These are phyloP conservation scores for Pulicaria dysenterica DNA, from an alignment of 129 eudicot genomes.

Conservation along the genomic window DNA sequence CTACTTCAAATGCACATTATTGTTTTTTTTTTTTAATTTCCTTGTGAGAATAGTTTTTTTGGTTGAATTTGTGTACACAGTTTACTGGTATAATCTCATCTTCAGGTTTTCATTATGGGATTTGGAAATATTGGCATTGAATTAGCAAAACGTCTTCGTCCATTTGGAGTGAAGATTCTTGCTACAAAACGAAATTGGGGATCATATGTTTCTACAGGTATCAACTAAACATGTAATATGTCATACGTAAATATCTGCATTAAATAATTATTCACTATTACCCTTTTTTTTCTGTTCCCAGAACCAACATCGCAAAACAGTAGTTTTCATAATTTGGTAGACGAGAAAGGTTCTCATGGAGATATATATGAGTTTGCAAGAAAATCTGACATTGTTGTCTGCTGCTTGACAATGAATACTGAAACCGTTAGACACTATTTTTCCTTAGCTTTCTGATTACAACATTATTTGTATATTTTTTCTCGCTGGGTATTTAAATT, in stretches of 20 bases:
- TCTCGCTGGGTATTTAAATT: neutral
- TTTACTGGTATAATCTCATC: slow-evolving; percentile 7
- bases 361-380: slow-evolving; percentile 68
- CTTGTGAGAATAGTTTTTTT: neutral
- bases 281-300: slow-evolving; percentile 22
- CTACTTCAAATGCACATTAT: too few species aligned
- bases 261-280: neutral
- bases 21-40: neutral
- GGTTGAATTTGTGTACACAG: neutral
- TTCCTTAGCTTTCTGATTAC: neutral
- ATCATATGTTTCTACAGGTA: slow-evolving; percentile 37
- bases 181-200: slow-evolving; percentile 93
- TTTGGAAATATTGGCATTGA: slow-evolving; percentile 81
- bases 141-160: slow-evolving; percentile 80
- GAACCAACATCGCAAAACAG: slow-evolving; percentile 35
- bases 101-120: slow-evolving; percentile 89
- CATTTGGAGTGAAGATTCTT: slow-evolving; percentile 84
- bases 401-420: slow-evolving; percentile 80
- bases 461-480: neutral
- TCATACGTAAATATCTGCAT: neutral
- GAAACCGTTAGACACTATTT: slow-evolving; percentile 56
- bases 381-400: slow-evolving; percentile 77
- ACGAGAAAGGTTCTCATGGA: slow-evolving; percentile 73
- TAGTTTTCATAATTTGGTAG: slow-evolving; percentile 57
- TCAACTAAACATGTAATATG: slow-evolving; percentile 4